phyloP scores from a whole-genome alignment of 257 asterid species.

The Solanum tarijense region DNA sequence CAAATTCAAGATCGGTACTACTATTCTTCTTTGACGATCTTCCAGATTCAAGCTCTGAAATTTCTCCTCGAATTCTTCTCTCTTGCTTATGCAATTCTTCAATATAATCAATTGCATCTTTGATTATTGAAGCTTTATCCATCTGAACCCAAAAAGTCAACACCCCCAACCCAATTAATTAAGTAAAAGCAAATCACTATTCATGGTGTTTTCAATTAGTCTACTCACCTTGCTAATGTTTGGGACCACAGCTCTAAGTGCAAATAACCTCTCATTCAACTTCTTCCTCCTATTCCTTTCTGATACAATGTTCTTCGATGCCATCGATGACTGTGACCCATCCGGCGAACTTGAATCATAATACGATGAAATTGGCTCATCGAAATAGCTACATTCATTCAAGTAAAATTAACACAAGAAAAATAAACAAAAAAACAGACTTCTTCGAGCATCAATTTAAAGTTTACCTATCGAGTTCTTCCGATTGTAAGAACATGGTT shows the following conservation, averaged over 20 bases:
- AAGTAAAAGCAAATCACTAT: neutral
- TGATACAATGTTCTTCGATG: conserved; percentile 64
- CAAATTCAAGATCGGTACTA: conserved; percentile 12
- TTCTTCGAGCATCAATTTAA: neutral
- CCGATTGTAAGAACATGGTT: conserved; percentile 38
- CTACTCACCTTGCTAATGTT: conserved; percentile 57
- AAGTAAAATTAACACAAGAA: neutral
- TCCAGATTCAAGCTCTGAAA: conserved; percentile 45
- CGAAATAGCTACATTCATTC: conserved; percentile 25
- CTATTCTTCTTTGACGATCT: neutral
- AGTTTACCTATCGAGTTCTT: conserved; percentile 45
- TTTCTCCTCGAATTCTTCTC: conserved; percentile 40
- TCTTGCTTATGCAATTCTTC: conserved; percentile 51
- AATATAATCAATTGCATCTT: conserved; percentile 79
- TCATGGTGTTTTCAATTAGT: neutral
- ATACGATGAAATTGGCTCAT: conserved; percentile 37
- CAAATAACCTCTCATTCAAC: conserved; percentile 64
- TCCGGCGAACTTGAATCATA: conserved; percentile 80
- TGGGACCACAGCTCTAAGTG: conserved; percentile 77
- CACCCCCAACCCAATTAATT: neutral
- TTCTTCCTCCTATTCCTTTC: conserved; percentile 76
- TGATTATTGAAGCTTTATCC: conserved; percentile 87
- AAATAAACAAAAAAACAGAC: neutral
- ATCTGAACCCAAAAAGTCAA: conserved; percentile 23
- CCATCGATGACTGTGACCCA: conserved; percentile 32